phyloP scores from a whole-genome alignment of 805 yeast genomes.

The Kodamaea lidongshanica region DNA sequence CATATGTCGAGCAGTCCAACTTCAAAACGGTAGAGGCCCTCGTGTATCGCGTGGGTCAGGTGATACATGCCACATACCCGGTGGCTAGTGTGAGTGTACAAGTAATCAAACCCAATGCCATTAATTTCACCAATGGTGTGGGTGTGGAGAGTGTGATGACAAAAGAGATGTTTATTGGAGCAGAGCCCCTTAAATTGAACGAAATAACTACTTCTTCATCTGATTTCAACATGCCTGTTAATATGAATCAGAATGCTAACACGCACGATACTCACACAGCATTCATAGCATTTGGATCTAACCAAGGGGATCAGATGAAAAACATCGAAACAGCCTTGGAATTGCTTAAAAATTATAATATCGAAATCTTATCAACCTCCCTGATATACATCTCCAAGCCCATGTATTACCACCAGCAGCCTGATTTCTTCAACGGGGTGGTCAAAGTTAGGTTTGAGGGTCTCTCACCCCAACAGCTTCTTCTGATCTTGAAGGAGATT shows the following conservation, averaged over 20 bases:
- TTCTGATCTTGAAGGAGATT: slow-evolving; percentile 59
- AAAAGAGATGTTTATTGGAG: slow-evolving; percentile 30
- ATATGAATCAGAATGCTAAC: background rate
- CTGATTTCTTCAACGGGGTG: slow-evolving; percentile 80
- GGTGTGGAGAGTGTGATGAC: slow-evolving; percentile 69
- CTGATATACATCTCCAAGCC: slow-evolving; percentile 85
- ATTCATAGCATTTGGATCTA: slow-evolving; percentile 85
- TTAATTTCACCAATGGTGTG: slow-evolving; percentile 80
- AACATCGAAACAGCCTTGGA: slow-evolving; percentile 56
- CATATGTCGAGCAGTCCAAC: slow-evolving; percentile 67
- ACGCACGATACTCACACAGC: slow-evolving; percentile 40
- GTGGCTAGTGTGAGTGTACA: slow-evolving; percentile 44
- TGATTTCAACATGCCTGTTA: slow-evolving; percentile 8
- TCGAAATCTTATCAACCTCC: slow-evolving; percentile 57
- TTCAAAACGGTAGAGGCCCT: slow-evolving; percentile 94
- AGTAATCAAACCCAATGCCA: slow-evolving; percentile 84
- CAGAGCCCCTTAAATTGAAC: slow-evolving; percentile 13
- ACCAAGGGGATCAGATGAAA: slow-evolving; percentile 62
- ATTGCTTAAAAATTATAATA: slow-evolving; percentile 33
- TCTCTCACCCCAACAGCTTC: slow-evolving; percentile 54
- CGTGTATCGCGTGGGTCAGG: slow-evolving; percentile 63
- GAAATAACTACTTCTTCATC: slow-evolving; percentile 6
- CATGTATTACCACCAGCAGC: slow-evolving; percentile 81
- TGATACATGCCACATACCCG: slow-evolving; percentile 39
- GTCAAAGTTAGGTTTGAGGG: slow-evolving; percentile 56